Evolutionary conservation across 2,329 filamentous ascomycete species (phyloP).

Genomic region (Cadophora luteo-olivacea): DNA sequence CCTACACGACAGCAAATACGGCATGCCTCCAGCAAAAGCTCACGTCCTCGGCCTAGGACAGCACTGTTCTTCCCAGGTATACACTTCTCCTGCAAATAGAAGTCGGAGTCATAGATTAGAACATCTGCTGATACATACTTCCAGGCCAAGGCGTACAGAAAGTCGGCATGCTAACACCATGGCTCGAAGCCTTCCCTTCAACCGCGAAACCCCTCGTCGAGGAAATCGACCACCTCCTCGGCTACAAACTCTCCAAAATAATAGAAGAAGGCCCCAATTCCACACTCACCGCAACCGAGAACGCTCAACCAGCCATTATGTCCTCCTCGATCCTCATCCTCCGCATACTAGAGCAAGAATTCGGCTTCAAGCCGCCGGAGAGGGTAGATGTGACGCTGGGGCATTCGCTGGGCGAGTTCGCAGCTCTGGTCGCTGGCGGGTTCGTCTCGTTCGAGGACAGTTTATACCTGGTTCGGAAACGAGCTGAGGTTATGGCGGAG

Average conservation of each 20-base stretch:
- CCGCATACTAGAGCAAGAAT: constrained; percentile 84
- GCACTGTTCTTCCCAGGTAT: constrained; percentile 49
- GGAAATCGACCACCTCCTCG: constrained; percentile 81
- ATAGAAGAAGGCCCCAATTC: constrained; percentile 83
- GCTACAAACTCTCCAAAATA: constrained; percentile 75
- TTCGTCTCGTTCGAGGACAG: constrained; percentile 81
- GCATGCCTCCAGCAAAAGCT: constrained; percentile 36
- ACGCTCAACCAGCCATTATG: constrained; percentile 96
- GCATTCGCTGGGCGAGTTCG: constrained; percentile 92
- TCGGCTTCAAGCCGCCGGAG: constrained; percentile 73
- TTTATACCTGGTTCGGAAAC: constrained; percentile 74
- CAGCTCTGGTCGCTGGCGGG: constrained; percentile 84
- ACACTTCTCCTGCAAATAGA: background rate
- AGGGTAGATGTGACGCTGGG: constrained; percentile 84
- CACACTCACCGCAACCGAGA: constrained; percentile 79
- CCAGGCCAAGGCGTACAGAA: constrained; percentile 87
- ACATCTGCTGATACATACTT: constrained; percentile 21
- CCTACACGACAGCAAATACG: constrained; percentile 27
- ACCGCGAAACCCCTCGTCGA: constrained; percentile 80
- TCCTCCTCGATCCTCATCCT: constrained; percentile 90
- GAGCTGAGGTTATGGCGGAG: constrained; percentile 83
- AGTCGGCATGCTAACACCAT: constrained; percentile 85
- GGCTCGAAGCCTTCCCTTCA: constrained; percentile 84
- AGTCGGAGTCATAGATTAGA: constrained; percentile 4
- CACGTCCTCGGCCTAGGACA: constrained; percentile 41